A percentile compares a stretch with the other conserved stretches of the same genome.
These are phyloP conservation scores for Cordyceps cateniannulata DNA, from an alignment of 2,329 filamentous ascomycete species.

Conservation along the genomic window DNA sequence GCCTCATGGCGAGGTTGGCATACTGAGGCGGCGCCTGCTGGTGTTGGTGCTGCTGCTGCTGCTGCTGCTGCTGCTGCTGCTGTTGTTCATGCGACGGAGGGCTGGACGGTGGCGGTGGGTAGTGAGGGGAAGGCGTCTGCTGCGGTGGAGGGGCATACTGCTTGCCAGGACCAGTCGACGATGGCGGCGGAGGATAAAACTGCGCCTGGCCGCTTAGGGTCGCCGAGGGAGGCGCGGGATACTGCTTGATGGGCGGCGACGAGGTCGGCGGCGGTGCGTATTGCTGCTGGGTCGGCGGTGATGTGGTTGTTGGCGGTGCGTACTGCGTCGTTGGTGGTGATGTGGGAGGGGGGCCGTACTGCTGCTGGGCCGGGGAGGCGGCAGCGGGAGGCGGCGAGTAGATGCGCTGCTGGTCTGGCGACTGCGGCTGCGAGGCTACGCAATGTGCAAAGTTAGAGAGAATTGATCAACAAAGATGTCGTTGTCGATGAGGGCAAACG, in stretches of 20 bases:
- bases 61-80: slow-evolving; percentile 20
- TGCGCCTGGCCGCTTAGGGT: slow-evolving; percentile 39
- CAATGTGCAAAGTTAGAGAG: slow-evolving; percentile 7
- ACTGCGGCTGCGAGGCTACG: slow-evolving; percentile 9
- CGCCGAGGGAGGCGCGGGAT: slow-evolving; percentile 41
- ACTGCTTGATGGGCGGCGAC: slow-evolving; percentile 39
- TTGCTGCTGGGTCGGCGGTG: slow-evolving; percentile 25
- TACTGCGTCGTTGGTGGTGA: slow-evolving; percentile 2
- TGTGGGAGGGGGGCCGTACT: neutral
- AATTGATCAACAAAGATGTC: neutral
- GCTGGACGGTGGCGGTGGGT: slow-evolving; percentile 20
- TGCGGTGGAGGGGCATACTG: slow-evolving; percentile 27
- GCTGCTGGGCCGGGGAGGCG: neutral
- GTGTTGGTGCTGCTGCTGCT: slow-evolving; percentile 20
- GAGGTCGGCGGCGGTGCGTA: slow-evolving; percentile 39
- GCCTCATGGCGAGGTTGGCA: slow-evolving; percentile 19
- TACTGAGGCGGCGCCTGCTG: slow-evolving; percentile 20
- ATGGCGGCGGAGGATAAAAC: slow-evolving; percentile 39
- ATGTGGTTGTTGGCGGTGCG: slow-evolving; percentile 18
- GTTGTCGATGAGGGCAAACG: neutral
- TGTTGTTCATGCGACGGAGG: slow-evolving; percentile 18
- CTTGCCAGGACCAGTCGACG: slow-evolving; percentile 20
- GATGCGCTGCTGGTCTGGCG: slow-evolving; percentile 14
- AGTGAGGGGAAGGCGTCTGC: slow-evolving; percentile 26
- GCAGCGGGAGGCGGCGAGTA: slow-evolving; percentile 17